Percentiles rank a stretch among this genome's conserved stretches.
Conservation (phyloP, 1,284 basidiomycete genomes). For the Cutaneotrichosporon sp. region DNA sequence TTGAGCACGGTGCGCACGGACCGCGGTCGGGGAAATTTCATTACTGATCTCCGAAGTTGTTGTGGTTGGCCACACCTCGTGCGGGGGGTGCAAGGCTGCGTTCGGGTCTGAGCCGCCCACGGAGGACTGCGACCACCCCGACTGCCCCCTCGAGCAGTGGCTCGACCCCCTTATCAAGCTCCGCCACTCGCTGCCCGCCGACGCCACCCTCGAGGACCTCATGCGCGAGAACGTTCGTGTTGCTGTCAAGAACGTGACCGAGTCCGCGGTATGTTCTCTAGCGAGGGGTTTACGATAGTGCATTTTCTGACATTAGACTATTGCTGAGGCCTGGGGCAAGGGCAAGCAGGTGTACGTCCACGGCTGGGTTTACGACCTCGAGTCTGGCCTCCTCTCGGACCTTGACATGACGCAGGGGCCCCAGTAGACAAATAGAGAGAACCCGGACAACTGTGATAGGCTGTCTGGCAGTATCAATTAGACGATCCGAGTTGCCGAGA, state of each 20-base stretch:
- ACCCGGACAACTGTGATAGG: background rate
- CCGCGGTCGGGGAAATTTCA: too few relatives aligned
- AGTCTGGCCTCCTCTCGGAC: conserved; percentile 64
- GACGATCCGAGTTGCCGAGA: background rate
- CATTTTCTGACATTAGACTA: conserved; percentile 45
- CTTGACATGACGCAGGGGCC: conserved; percentile 52
- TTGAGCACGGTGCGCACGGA: conserved; percentile 63
- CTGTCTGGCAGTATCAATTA: background rate
- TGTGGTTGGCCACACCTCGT: conserved; percentile 73
- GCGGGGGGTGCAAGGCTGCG: conserved; percentile 67
- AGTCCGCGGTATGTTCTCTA: conserved; percentile 6
- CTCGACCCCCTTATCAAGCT: conserved; percentile 63
- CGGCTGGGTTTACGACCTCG: conserved; percentile 77
- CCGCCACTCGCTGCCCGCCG: conserved; percentile 54
- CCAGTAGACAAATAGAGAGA: background rate
- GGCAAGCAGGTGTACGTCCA: conserved; percentile 66
- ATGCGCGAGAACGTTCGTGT: conserved; percentile 70
- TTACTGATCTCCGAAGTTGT: conserved; percentile 56
- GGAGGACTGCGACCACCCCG: conserved; percentile 22
- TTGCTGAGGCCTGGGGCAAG: conserved; percentile 66
- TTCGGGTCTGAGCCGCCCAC: conserved; percentile 43
- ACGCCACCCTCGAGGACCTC: conserved; percentile 55
- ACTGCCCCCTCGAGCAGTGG: conserved; percentile 64
- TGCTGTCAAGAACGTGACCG: conserved; percentile 68
- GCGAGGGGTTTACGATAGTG: background rate